Evolutionary conservation across 176 grass and related monocot species (phyloP).

Genomic region (Coix lacrymajobi): DNA sequence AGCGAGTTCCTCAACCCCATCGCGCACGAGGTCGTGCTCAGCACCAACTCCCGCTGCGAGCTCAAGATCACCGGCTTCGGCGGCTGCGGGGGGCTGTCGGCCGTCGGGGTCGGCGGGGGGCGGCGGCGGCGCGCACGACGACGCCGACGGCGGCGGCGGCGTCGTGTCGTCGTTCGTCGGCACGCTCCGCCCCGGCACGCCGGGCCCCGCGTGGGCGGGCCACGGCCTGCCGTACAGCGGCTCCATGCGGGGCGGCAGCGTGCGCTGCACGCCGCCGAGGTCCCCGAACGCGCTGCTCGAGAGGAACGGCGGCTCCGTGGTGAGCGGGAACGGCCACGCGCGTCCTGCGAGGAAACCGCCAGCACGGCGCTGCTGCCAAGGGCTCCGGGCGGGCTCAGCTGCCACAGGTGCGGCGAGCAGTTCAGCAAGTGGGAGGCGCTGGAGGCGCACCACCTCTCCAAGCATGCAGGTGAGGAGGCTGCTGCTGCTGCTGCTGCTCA

Average conservation of each 20-base stretch:
- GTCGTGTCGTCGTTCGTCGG: slow-evolving; percentile 63
- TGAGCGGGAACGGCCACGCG: not conserved
- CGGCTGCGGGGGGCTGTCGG: not conserved
- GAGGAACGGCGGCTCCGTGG: slow-evolving; percentile 27
- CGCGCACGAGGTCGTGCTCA: slow-evolving; percentile 86
- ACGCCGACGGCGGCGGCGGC: not conserved
- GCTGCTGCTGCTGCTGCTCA: not conserved
- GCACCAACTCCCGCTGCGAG: slow-evolving; percentile 92
- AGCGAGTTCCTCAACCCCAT: slow-evolving; percentile 99
- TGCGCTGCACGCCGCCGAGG: slow-evolving; percentile 66
- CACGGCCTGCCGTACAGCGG: slow-evolving; percentile 44
- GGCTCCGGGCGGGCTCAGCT: slow-evolving; percentile 34
- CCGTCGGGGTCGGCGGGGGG: not conserved
- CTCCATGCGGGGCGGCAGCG: slow-evolving; percentile 41
- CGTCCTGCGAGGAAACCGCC: slow-evolving; percentile 43
- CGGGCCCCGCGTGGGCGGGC: slow-evolving; percentile 61
- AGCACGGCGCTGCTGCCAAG: slow-evolving; percentile 14
- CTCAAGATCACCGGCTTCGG: slow-evolving; percentile 85
- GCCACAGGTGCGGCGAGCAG: slow-evolving; percentile 70
- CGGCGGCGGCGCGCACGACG: not conserved
- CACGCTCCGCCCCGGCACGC: slow-evolving; percentile 79
- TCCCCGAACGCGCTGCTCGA: slow-evolving; percentile 53
- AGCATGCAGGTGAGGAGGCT: slow-evolving; percentile 57
- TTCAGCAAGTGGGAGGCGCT: slow-evolving; percentile 79
- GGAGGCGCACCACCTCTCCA: slow-evolving; percentile 83